Conservation (phyloP, 2,329 filamentous ascomycete species). For the Arthrobotrys entomopaga region DNA sequence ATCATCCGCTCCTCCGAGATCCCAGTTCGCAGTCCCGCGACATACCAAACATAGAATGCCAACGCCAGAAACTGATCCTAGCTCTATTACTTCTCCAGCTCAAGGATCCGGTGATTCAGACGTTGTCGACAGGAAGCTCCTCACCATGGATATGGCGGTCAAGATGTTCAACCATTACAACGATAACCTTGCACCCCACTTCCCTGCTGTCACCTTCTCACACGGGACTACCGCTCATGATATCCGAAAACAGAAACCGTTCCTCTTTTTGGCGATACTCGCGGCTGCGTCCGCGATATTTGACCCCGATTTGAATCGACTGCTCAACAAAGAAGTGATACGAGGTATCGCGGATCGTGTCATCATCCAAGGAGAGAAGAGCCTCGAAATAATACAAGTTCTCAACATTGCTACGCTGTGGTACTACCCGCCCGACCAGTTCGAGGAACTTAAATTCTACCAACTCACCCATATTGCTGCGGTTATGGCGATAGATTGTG, state of each 20-base stretch:
- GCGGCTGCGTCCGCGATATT: slow-evolving; percentile 57
- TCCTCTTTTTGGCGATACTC: slow-evolving; percentile 59
- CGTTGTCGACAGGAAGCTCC: slow-evolving; percentile 66
- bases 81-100: slow-evolving; percentile 54
- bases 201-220: slow-evolving; percentile 58
- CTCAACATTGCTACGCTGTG: slow-evolving; percentile 56
- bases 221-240: slow-evolving; percentile 56
- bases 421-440: slow-evolving; percentile 59
- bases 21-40: slow-evolving; percentile 50
- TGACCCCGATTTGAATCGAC: slow-evolving; percentile 55
- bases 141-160: slow-evolving; percentile 67
- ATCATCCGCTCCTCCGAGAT: slow-evolving; percentile 50
- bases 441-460: slow-evolving; percentile 59
- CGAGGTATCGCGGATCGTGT: slow-evolving; percentile 57
- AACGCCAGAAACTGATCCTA: slow-evolving; percentile 53
- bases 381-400: slow-evolving; percentile 58
- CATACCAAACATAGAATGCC: slow-evolving; percentile 59
- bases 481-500: slow-evolving; percentile 59
- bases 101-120: slow-evolving; percentile 60
- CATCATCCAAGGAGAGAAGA: slow-evolving; percentile 59
- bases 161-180: slow-evolving; percentile 62
- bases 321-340: slow-evolving; percentile 58
- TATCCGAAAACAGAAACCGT: slow-evolving; percentile 57
- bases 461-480: slow-evolving; percentile 58
- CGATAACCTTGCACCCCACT: slow-evolving; percentile 57